These are phyloP conservation scores for Globisporangium uncinulatum DNA, from an alignment of 352 stramenopile genomes.

Conservation along the genomic window DNA sequence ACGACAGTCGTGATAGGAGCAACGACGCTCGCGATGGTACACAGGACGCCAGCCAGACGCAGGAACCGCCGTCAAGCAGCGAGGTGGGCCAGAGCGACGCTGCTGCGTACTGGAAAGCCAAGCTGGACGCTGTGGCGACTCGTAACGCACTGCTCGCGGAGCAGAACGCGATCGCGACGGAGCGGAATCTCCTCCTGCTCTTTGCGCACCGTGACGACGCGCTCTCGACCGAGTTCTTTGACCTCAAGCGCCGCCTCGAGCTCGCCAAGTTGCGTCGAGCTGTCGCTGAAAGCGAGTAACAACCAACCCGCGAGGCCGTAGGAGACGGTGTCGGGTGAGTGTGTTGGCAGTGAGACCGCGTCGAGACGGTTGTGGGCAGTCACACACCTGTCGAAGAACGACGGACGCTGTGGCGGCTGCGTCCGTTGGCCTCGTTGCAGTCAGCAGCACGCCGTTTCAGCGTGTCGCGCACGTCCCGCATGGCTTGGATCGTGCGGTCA, in stretches of 20 bases:
- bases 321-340: neutral
- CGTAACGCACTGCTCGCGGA: constrained; percentile 12
- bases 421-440: neutral
- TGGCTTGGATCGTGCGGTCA: constrained; percentile 14
- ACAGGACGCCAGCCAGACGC: neutral
- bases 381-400: neutral
- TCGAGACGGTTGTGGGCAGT: neutral
- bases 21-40: neutral
- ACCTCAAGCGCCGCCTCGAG: constrained; percentile 12
- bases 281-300: constrained; percentile 1
- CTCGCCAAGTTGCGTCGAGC: constrained; percentile 10
- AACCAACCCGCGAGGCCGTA: neutral
- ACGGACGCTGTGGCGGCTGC: too few relatives aligned
- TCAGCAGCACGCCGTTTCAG: constrained; percentile 12
- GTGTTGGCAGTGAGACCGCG: neutral
- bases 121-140: constrained; percentile 9
- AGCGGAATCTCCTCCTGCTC: constrained; percentile 12
- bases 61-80: neutral
- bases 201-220: constrained; percentile 10
- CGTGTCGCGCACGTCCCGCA: constrained; percentile 14
- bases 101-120: constrained; percentile 7
- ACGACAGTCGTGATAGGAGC: too few relatives aligned
- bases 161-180: constrained; percentile 14
- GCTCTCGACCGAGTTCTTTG: constrained; percentile 12
- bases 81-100: neutral